Evolutionary conservation across 306 rosid genomes (phyloP), one percentile per base, ranked within the genome.

Genomic region (Luffa aegyptiaca): DNA sequence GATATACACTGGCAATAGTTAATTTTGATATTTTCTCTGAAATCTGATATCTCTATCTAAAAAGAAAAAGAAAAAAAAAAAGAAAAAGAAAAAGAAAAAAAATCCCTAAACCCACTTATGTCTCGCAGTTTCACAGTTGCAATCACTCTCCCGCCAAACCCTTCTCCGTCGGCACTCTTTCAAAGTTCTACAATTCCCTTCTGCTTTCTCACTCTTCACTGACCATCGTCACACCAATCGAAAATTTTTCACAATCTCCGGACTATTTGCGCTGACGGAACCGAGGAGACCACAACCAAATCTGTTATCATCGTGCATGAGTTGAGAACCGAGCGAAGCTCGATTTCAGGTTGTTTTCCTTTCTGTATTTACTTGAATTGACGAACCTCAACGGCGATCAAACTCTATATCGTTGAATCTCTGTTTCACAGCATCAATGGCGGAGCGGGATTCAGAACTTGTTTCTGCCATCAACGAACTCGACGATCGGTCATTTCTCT

Each of bases 401-500:
- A 26, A 49, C 14, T 3, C 18, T 26, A 13, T 0, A 72, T 48
- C 26, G 21, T 26, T 62, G 79, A 83, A 1, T 87, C 31, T 89
- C 45, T 84, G 85, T 20, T 79, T 83, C 5, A 77, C 86, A 26
- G 85, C 86, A 6, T 83, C 88, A 4, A 83, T 87, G 48, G 80
- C 82, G 5, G 86, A 80, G 16, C 52, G 21, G 41, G 83, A 51
- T 21, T 78, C 65, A 26, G 65, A 53, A 2, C 79, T 63, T 0
- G 18, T 64, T n/a, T 80, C 84, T 7, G 52, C 76, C 7, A 26
- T 80, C 3, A 69, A 82, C 10, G 84, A 86, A 16, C 83, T 91
- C 14, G 97, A 86, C 10, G 98, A 89, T 55, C 80, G 49, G 58
- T 74, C 76, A 7, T 95, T 92, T 66, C 84, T 87, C 26, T 85